Evolutionary conservation across 1,284 basidiomycete species (phyloP).

Genomic region (Pseudozyma flocculosa): DNA sequence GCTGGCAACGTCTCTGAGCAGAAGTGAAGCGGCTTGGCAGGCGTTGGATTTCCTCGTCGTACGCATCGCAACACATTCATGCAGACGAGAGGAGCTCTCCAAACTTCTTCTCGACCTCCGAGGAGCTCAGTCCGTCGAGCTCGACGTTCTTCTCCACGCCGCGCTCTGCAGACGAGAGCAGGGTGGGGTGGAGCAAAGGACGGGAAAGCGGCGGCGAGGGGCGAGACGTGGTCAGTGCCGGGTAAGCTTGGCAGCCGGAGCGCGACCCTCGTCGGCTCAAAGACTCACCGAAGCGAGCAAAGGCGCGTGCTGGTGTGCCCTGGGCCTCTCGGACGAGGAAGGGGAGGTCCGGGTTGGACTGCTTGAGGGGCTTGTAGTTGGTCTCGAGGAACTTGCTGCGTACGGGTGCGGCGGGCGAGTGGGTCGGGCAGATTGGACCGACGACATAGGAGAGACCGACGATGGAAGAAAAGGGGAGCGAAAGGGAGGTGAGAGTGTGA

Average conservation of each 20-base stretch:
- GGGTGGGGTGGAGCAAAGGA: neutral
- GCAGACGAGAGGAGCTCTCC: slow-evolving; percentile 40
- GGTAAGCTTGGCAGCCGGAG: too few species aligned
- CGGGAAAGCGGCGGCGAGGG: too few species aligned
- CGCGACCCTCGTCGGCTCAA: too few species aligned
- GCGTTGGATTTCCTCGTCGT: too few species aligned
- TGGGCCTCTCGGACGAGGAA: slow-evolving; percentile 55
- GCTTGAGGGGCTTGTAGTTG: slow-evolving; percentile 54
- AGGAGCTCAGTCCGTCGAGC: slow-evolving; percentile 49
- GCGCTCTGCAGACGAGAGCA: slow-evolving; percentile 31
- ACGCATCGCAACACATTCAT: too few species aligned
- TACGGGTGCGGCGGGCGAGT: neutral
- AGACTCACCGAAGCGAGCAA: slow-evolving; percentile 55
- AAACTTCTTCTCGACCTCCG: slow-evolving; percentile 53
- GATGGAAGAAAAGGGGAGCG: neutral
- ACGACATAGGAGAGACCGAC: neutral
- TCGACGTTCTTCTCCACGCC: slow-evolving; percentile 53
- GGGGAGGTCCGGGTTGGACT: slow-evolving; percentile 53
- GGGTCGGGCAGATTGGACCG: neutral
- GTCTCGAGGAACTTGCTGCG: slow-evolving; percentile 51
- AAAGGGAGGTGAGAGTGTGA: neutral
- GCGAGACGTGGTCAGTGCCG: too few species aligned
- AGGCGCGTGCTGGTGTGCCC: slow-evolving; percentile 51
- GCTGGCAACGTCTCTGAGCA: too few species aligned
- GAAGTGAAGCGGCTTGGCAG: too few species aligned